Percentiles rank a stretch among this genome's conserved stretches.
phyloP scores from a whole-genome alignment of 2,329 filamentous ascomycete genomes.

The Sporothrix euskadiensis region DNA sequence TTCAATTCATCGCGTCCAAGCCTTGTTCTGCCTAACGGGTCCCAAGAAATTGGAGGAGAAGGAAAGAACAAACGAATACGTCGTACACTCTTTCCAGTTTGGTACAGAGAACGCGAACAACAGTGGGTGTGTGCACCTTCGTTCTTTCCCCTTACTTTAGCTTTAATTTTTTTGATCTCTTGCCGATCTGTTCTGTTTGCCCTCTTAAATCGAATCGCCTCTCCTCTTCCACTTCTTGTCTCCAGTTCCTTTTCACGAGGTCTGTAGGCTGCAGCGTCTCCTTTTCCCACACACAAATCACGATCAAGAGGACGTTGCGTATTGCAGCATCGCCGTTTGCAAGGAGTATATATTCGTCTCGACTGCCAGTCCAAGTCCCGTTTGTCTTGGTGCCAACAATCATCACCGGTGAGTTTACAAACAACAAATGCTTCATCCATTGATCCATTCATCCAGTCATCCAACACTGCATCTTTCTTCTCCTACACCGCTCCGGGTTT shows the following conservation, averaged over 20 bases:
- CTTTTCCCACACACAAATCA: background rate
- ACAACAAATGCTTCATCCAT: constrained; percentile 4
- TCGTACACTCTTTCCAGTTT: background rate
- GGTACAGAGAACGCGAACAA: background rate
- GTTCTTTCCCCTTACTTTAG: constrained; percentile 2
- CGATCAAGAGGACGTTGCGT: background rate
- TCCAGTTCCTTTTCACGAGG: background rate
- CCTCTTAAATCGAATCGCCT: background rate
- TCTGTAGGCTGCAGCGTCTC: constrained; percentile 20
- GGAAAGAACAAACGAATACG: background rate
- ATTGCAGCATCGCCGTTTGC: background rate
- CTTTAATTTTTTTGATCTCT: constrained; percentile 3
- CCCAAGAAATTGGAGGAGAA: background rate
- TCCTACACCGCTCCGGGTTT: background rate
- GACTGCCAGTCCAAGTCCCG: background rate
- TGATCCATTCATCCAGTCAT: background rate
- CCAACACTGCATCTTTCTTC: background rate
- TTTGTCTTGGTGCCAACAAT: constrained; percentile 2
- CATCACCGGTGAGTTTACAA: background rate
- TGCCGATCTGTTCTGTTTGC: background rate
- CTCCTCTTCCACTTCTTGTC: background rate
- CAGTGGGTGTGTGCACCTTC: background rate
- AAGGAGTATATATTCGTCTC: constrained; percentile 21
- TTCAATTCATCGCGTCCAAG: background rate
- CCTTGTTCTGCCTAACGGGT: constrained; percentile 19